Base-by-base conservation (phyloP, 495 filamentous ascomycete species). In the Penicillium argentinense region DNA sequence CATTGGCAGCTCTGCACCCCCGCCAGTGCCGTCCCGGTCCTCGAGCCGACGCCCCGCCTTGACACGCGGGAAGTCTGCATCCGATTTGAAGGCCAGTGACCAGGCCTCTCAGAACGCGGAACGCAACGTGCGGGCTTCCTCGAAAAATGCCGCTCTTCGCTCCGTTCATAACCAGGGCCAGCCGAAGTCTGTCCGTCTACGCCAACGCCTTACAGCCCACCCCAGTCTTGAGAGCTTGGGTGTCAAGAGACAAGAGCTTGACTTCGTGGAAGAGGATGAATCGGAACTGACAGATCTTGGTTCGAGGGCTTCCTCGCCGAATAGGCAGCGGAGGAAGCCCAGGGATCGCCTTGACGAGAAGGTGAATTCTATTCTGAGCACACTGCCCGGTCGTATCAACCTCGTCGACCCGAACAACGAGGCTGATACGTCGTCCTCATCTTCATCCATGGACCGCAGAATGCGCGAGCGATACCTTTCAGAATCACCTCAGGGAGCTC, bases 261-360 rank as follows among this genome's bases (percentile, higher is more conserved):
- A 67, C 1, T 60, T 53, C 24, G 60, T 63, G 1, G 57, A 60
- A 29, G 60, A 63, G 27, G 57, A 63, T 34, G 53, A 39, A 33
- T 52, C 57, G 0, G 54, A 56, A 9, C 22, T 47, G 12, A 32
- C 46, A 2, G 55, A 59, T 27, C 38, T 33, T 22, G 52, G 42
- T n/a, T 67, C 62, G 17, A 56, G 72, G 39, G 27, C 53, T 56
- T 76, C 60, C 26, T 59, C 65, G 34, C 62, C 57, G 23, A 45
- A 46, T 11, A 71, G 62, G 28, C 56, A 57, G 17, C 56, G 59
- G 16, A 67, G 63, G 30, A 74, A 75, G 56, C 60, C 62, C 7
- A 81, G 86, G 28, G 84, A 87, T 46, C 81, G 86, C 27, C 75
- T 98, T 3, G 89, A 95, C 56, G 81, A 87, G 41, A 89, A 91